Evolutionary conservation across 306 rosid species (phyloP).

Genomic region (Cucumis hystrix): DNA sequence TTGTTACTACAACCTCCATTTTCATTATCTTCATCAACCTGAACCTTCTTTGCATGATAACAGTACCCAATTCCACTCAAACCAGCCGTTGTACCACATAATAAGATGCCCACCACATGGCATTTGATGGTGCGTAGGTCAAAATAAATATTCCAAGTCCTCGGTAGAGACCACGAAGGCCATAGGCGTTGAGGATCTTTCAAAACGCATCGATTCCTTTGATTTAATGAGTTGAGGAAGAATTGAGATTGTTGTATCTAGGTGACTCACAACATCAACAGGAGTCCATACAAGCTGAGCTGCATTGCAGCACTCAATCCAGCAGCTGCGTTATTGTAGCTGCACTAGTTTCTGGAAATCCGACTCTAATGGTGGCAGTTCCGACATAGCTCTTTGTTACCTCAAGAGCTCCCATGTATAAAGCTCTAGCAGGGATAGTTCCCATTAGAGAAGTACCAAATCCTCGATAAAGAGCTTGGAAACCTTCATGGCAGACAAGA

Average conservation of each 20-base stretch:
- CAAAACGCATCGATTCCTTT: slow-evolving; percentile 73
- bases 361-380: slow-evolving; percentile 43
- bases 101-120: slow-evolving; percentile 92
- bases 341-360: slow-evolving; percentile 61
- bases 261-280: slow-evolving; percentile 70
- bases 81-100: slow-evolving; percentile 60
- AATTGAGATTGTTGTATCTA: slow-evolving; percentile 21
- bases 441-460: slow-evolving; percentile 87
- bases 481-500: slow-evolving; percentile 56
- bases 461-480: slow-evolving; percentile 65
- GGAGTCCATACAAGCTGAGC: slow-evolving; percentile 93
- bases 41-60: slow-evolving; percentile 32
- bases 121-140: slow-evolving; percentile 82
- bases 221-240: slow-evolving; percentile 15
- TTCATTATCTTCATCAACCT: slow-evolving; percentile 19
- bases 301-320: slow-evolving; percentile 71
- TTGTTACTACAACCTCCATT: slow-evolving; percentile 3
- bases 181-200: slow-evolving; percentile 54
- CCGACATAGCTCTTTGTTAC: slow-evolving; percentile 78
- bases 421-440: slow-evolving; percentile 72
- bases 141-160: slow-evolving; percentile 77
- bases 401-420: slow-evolving; percentile 77
- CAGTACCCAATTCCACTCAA: slow-evolving; percentile 53
- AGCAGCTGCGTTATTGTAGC: slow-evolving; percentile 56
- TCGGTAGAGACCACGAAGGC: slow-evolving; percentile 60